Conservation (phyloP, 768 basidiomycete genomes). For the Lentinus brumalis region DNA sequence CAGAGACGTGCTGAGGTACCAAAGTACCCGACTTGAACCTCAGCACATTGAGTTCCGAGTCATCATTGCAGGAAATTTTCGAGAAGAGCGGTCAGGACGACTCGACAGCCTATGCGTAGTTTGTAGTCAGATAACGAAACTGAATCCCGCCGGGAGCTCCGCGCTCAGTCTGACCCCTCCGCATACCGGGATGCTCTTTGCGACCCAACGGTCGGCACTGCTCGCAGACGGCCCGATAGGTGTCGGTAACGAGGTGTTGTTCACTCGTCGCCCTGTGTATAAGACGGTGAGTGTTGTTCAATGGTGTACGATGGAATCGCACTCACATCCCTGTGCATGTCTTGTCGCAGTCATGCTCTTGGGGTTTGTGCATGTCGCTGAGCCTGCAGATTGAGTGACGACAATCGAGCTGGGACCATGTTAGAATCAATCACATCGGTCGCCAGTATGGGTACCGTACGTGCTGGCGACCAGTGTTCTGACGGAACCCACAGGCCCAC, state of each 20-base stretch:
- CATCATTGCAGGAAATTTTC: too few species aligned
- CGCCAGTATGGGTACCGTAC: background rate
- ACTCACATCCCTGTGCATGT: background rate
- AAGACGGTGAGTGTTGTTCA: background rate
- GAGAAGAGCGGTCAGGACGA: too few species aligned
- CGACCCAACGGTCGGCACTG: background rate
- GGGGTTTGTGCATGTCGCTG: background rate
- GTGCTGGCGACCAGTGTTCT: background rate
- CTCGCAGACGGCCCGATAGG: background rate
- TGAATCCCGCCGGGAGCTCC: too few species aligned
- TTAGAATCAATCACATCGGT: background rate
- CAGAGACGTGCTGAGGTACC: too few species aligned
- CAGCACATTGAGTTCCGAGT: too few species aligned
- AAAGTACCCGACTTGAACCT: too few species aligned
- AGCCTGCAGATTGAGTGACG: background rate
- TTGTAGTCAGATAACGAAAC: too few species aligned
- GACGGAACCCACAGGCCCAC: background rate
- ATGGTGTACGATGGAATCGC: background rate
- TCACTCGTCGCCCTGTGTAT: background rate
- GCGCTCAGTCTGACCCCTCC: too few species aligned
- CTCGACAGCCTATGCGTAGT: too few species aligned
- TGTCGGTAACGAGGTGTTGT: background rate
- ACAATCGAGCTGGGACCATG: background rate
- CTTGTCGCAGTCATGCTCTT: background rate
- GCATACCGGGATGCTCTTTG: background rate